Base-by-base conservation (phyloP, 192 early-diverging fungal genomes). In the Coemansia javaensis region DNA sequence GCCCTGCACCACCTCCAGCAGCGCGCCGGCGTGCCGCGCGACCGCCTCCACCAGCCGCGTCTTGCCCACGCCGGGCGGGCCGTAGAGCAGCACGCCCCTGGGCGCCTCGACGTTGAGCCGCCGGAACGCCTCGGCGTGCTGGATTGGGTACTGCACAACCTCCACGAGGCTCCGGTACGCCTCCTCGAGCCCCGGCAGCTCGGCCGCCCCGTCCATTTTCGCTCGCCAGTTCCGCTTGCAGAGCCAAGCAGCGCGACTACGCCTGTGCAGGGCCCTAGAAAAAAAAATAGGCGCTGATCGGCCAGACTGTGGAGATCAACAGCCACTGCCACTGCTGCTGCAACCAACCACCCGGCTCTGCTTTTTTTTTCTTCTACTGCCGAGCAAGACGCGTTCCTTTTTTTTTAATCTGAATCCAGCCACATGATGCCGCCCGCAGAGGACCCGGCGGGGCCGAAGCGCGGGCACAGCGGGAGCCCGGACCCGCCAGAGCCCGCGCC, bases 1-100 rank as follows among this genome's bases (percentile, higher is more conserved):
- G 0, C 95, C 93, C 44, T 90, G 77, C 24, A 98, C 77, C 0
- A 77, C 52, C 1, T 79, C 77, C 72, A 94, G 59, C n/a, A 71
- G 69, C n/a, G 90, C 85, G 5, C 52, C 44, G 43, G 85, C 92
- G 0, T 56, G 61, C 16, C 70, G 59, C 20, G 90, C 80, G 10
- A 94, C 70, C 3, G 73, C 71, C 2, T 77, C 68, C 1, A 97
- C 94, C 5, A 97, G 63, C 18, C 81, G 80, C 4, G 96, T 98
- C 50, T 98, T 98, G 16, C 96, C 96, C 2, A 94, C 90, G 20
- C 96, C 96, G 0, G 96, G 92, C 8, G 91, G 90, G 1, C 96
- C 96, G 56, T 94, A 87, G 0, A 98, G 59, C 8, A 98, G 72
- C 8, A 96, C 83, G 17, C 90, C 86, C 59, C 88, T 88, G 13